Conservation (phyloP, 2,329 filamentous ascomycete genomes). For the Sporothrix curviconia region DNA sequence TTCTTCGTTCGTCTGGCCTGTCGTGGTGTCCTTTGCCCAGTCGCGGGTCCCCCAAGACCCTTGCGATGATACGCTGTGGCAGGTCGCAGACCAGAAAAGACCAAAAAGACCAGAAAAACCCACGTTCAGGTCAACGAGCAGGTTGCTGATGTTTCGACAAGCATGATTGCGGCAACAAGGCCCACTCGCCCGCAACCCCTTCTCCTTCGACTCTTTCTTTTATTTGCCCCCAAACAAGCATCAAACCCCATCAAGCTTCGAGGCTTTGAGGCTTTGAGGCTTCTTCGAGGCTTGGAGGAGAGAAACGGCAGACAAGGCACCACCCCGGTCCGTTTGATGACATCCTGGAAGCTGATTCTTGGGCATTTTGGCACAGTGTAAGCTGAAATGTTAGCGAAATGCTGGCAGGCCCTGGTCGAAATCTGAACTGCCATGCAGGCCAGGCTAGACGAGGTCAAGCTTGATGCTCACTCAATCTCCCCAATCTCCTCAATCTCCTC, state of each 20-base stretch:
- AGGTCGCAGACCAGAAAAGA: too few relatives aligned
- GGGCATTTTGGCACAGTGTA: neutral
- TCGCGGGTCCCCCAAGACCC: neutral
- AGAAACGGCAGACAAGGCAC: constrained; percentile 14
- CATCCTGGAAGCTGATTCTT: neutral
- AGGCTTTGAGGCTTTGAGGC: constrained; percentile 2
- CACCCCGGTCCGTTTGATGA: neutral
- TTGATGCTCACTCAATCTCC: too few relatives aligned
- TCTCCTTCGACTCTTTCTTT: constrained; percentile 20
- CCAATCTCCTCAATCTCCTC: too few relatives aligned
- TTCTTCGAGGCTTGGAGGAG: too few relatives aligned
- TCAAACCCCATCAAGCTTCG: constrained; percentile 37
- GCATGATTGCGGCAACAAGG: constrained; percentile 34
- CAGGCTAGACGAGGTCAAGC: neutral
- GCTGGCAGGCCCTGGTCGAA: neutral
- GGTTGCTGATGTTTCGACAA: constrained; percentile 31
- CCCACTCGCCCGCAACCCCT: constrained; percentile 14
- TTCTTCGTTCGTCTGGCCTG: neutral
- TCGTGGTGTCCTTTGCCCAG: neutral
- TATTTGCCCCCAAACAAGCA: constrained; percentile 37
- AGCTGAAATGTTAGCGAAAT: too few relatives aligned
- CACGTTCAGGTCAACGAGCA: constrained; percentile 1
- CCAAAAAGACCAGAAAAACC: neutral
- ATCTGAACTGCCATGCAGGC: neutral
- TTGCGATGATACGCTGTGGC: constrained; percentile 12